Conservation (phyloP, 805 yeast genomes). For the Schwanniomyces vanrijiae region DNA sequence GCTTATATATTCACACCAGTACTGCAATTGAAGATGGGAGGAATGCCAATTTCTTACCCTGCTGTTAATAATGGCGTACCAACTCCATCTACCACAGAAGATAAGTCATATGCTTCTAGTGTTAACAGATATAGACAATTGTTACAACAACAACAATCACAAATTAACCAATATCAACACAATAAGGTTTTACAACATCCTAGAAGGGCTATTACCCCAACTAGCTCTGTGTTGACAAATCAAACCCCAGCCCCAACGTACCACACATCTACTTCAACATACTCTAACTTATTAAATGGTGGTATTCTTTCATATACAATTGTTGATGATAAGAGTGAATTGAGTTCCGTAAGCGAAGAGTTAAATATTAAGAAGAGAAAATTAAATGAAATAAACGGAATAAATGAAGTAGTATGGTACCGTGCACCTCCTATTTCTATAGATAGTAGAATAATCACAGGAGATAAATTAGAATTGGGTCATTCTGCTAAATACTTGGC, state of each 20-base stretch:
- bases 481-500: conserved; percentile 77
- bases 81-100: conserved; percentile 7
- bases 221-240: conserved; percentile 1
- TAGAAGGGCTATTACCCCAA: conserved; percentile 14
- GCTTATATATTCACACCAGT: conserved; percentile 46
- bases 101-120: conserved; percentile 10
- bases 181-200: conserved; percentile 13
- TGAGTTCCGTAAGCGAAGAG: conserved; percentile 19
- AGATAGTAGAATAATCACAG: conserved; percentile 14
- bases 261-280: conserved; percentile 32
- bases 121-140: conserved; percentile 11
- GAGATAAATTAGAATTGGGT: conserved; percentile 45
- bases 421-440: conserved; percentile 60
- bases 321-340: conserved; percentile 14
- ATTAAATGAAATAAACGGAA: conserved; percentile 13
- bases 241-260: conserved; percentile 11
- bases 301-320: conserved; percentile 38
- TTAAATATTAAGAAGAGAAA: conserved; percentile 25
- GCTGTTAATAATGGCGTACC: conserved; percentile 9
- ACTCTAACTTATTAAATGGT: conserved; percentile 37
- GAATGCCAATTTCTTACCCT: conserved; percentile 21
- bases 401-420: conserved; percentile 54
- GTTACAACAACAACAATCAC: conserved; percentile 15
- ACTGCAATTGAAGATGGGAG: conserved; percentile 40
- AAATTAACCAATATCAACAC: conserved; percentile 16